phyloP scores from a whole-genome alignment of 306 rosid species.

The Lablab purpureus region DNA sequence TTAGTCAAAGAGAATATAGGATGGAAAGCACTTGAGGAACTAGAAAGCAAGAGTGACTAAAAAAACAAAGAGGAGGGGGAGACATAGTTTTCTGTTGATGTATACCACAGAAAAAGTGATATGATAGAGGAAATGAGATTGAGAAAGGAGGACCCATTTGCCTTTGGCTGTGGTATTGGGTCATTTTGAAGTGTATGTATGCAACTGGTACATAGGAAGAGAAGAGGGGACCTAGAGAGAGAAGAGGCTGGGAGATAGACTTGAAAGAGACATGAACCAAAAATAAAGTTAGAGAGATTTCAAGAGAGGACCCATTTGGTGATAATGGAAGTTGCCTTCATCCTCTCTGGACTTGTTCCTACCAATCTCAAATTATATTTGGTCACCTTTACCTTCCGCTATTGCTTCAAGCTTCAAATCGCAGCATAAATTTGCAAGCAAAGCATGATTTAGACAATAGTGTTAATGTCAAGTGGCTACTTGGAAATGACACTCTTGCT shows the following conservation, averaged over 20 bases:
- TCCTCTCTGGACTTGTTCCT: slow-evolving; percentile 73
- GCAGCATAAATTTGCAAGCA: slow-evolving; percentile 55
- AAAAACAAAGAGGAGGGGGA: slow-evolving; percentile 29
- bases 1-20: slow-evolving; percentile 47
- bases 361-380: slow-evolving; percentile 52
- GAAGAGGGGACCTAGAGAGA: slow-evolving; percentile 51
- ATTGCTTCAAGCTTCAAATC: slow-evolving; percentile 60
- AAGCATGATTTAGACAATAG: slow-evolving; percentile 57
- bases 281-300: slow-evolving; percentile 37
- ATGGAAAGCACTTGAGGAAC: slow-evolving; percentile 54
- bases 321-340: slow-evolving; percentile 77
- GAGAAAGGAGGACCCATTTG: slow-evolving; percentile 64
- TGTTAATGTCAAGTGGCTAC: slow-evolving; percentile 46
- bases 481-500: slow-evolving; percentile 41
- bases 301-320: slow-evolving; percentile 51
- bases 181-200: slow-evolving; percentile 44
- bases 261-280: slow-evolving; percentile 42
- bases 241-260: slow-evolving; percentile 4
- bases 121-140: slow-evolving; percentile 44
- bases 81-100: slow-evolving; percentile 54
- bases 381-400: slow-evolving; percentile 50
- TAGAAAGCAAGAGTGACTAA: slow-evolving; percentile 17
- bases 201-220: slow-evolving; percentile 44
- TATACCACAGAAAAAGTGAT: slow-evolving; percentile 57
- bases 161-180: slow-evolving; percentile 50